Percentiles rank a stretch among this genome's conserved stretches.
Conservation (phyloP, 495 filamentous ascomycete genomes). For the Ramalina intermedia region DNA sequence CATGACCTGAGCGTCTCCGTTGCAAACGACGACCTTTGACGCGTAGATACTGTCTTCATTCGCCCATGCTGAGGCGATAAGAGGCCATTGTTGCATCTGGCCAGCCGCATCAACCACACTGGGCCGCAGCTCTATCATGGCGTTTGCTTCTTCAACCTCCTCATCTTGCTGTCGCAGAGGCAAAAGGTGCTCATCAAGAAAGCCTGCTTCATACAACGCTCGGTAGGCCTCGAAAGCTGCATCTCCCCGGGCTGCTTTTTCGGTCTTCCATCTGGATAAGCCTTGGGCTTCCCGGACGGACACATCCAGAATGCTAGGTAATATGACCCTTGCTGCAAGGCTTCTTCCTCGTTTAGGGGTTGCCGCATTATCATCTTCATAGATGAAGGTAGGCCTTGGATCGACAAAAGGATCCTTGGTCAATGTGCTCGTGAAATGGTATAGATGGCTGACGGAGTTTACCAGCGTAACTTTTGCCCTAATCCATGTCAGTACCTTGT, state of each 20-base stretch:
- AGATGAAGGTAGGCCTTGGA: conserved; percentile 33
- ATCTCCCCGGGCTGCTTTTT: conserved; percentile 65
- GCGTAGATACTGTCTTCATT: conserved; percentile 20
- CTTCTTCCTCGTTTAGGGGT: conserved; percentile 14
- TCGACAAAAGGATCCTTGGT: conserved; percentile 41
- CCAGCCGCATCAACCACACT: conserved; percentile 38
- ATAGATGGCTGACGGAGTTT: conserved; percentile 57
- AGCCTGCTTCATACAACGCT: conserved; percentile 49
- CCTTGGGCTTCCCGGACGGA: conserved; percentile 43
- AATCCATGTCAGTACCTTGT: conserved; percentile 17
- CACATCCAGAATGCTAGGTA: conserved; percentile 57
- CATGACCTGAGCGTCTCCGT: conserved; percentile 13
- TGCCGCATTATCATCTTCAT: conserved; percentile 15
- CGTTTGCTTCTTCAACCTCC: conserved; percentile 21
- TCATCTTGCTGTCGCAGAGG: conserved; percentile 34
- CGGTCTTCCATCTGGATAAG: conserved; percentile 45
- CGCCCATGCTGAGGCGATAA: conserved; percentile 41
- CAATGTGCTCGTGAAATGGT: conserved; percentile 65
- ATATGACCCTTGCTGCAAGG: conserved; percentile 43
- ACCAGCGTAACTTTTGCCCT: conserved; percentile 63
- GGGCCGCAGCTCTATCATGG: conserved; percentile 27
- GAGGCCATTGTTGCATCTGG: conserved; percentile 52
- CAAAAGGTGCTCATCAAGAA: conserved; percentile 69
- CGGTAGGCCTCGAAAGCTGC: conserved; percentile 73
- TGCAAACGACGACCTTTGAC: conserved; percentile 19